phyloP scores from a whole-genome alignment of 192 early-diverging fungal genomes.

The Glomus cerebriforme region DNA sequence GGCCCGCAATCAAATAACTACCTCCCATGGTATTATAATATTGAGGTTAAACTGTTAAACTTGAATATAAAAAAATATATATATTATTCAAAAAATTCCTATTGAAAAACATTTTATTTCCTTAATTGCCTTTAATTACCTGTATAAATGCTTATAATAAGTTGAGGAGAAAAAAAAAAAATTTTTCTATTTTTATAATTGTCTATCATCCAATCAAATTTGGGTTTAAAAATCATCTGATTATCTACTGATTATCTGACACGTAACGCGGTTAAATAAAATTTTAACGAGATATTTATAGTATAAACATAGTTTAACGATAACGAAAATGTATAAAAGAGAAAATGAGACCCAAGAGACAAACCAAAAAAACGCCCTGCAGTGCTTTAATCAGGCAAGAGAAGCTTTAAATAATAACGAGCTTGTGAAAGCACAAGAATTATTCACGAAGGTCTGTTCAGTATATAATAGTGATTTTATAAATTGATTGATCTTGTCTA shows the following conservation, averaged over 20 bases:
- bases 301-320: too few relatives aligned
- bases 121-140: too few relatives aligned
- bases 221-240: too few relatives aligned
- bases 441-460: background rate
- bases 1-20: background rate
- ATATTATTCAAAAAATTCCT: too few relatives aligned
- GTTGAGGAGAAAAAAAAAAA: too few relatives aligned
- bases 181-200: too few relatives aligned
- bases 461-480: background rate
- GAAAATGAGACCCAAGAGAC: background rate
- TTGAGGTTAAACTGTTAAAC: too few relatives aligned
- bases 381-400: background rate
- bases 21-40: background rate
- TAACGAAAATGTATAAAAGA: background rate
- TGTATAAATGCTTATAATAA: too few relatives aligned
- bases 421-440: background rate
- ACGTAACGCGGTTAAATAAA: too few relatives aligned
- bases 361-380: background rate
- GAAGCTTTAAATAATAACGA: slow-evolving; percentile 3
- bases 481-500: background rate
- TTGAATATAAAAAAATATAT: background rate
- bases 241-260: too few relatives aligned
- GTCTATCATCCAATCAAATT: too few relatives aligned
- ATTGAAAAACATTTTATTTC: too few relatives aligned
- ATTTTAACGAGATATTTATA: background rate